These are phyloP conservation scores for Chlorella sorokiniana DNA, from an alignment of 139 green algal species.

Conservation along the genomic window DNA sequence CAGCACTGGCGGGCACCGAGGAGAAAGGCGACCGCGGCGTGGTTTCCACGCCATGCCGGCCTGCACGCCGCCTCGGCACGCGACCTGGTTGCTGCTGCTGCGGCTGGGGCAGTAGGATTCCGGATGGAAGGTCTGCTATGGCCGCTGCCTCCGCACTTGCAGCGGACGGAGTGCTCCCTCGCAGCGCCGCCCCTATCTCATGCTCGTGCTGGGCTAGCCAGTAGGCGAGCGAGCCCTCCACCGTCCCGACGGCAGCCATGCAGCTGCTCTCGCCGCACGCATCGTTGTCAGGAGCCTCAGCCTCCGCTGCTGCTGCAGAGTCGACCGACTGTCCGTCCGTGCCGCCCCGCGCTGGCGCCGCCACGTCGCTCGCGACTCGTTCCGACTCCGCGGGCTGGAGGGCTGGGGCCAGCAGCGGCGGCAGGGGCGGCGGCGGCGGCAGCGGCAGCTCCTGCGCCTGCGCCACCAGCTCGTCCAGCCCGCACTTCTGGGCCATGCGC, in stretches of 20 bases:
- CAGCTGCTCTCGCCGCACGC: background rate
- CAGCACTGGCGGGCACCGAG: no score
- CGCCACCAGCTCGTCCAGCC: slow-evolving; percentile 14
- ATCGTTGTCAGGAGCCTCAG: background rate
- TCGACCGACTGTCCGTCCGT: background rate
- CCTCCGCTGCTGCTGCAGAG: background rate
- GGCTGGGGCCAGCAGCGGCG: background rate
- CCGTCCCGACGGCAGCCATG: background rate
- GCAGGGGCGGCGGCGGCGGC: slow-evolving; percentile 12
- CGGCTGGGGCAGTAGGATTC: background rate
- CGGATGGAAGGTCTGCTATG: background rate
- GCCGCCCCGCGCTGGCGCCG: background rate
- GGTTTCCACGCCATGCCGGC: background rate
- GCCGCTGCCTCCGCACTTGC: background rate
- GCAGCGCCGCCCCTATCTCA: slow-evolving; percentile 6
- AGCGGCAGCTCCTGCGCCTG: slow-evolving; percentile 14
- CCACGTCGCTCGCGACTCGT: background rate
- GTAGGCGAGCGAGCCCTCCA: background rate
- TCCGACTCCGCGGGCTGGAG: background rate
- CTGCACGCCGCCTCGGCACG: background rate
- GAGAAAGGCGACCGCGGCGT: no score
- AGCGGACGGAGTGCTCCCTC: background rate
- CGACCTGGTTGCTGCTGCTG: background rate
- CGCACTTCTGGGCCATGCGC: slow-evolving; percentile 38
- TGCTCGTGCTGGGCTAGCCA: slow-evolving; percentile 4